These are phyloP conservation scores for Cucumis hystrix DNA, from an alignment of 306 rosid genomes.

Conservation along the genomic window DNA sequence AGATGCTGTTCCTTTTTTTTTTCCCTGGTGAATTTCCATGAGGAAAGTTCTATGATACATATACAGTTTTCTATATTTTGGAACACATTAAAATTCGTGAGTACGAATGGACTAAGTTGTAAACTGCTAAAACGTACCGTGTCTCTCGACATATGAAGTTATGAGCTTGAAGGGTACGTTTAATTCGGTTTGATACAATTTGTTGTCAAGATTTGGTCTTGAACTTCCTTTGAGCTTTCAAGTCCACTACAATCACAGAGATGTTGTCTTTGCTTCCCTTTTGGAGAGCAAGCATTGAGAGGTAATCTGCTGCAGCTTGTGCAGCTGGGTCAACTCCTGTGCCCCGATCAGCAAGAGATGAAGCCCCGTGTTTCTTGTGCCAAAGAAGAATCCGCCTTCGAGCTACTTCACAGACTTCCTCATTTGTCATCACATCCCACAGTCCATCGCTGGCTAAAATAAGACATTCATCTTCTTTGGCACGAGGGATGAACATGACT, in stretches of 20 bases:
- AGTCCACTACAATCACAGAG: constrained; percentile 23
- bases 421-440: constrained; percentile 50
- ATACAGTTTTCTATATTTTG: constrained; percentile 3
- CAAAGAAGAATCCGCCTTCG: constrained; percentile 34
- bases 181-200: not conserved
- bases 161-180: not conserved
- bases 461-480: constrained; percentile 41
- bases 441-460: constrained; percentile 50
- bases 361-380: constrained; percentile 37
- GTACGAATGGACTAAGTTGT: not conserved
- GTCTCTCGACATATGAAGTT: not conserved
- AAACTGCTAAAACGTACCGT: not conserved
- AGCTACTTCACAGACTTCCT: constrained; percentile 43
- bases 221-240: constrained; percentile 21
- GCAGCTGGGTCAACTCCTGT: constrained; percentile 38
- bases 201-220: constrained; percentile 10
- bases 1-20: not conserved
- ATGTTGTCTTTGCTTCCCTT: constrained; percentile 31
- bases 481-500: constrained; percentile 33
- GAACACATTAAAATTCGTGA: not conserved
- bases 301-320: constrained; percentile 42
- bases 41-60: constrained; percentile 5
- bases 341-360: constrained; percentile 22
- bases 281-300: constrained; percentile 39
- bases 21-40: not conserved